Evolutionary conservation across 129 eudicot species (phyloP).

Genomic region (Centrapalus pauciflorus): DNA sequence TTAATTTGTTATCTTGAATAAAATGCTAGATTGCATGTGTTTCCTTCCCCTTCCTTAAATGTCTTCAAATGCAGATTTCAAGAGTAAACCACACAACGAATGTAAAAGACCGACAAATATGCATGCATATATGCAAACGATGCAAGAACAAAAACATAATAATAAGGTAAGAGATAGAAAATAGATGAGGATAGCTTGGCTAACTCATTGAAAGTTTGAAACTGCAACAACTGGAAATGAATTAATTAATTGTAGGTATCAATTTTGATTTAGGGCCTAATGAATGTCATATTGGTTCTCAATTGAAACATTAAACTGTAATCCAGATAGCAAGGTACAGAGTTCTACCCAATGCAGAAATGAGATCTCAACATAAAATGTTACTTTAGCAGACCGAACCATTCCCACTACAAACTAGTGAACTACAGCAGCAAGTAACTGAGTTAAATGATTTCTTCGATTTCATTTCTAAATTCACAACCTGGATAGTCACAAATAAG

Average conservation of each 20-base stretch:
- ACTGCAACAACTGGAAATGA: background rate
- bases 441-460: no score
- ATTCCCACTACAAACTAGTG: no score
- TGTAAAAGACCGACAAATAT: background rate
- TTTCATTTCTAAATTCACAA: no score
- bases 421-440: no score
- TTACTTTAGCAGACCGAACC: no score
- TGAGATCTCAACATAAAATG: no score
- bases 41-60: background rate
- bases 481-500: no score
- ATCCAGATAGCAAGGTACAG: no score
- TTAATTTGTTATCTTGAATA: background rate
- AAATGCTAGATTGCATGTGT: background rate
- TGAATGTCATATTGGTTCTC: background rate
- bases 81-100: background rate
- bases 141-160: no score
- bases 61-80: background rate
- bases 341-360: no score
- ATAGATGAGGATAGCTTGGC: background rate
- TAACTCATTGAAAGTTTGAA: background rate
- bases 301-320: background rate
- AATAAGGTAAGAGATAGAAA: background rate
- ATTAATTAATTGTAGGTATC: background rate
- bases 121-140: background rate
- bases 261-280: background rate